Conservation (phyloP, 2,329 filamentous ascomycete genomes). For the Ceratocystis lukuohia region DNA sequence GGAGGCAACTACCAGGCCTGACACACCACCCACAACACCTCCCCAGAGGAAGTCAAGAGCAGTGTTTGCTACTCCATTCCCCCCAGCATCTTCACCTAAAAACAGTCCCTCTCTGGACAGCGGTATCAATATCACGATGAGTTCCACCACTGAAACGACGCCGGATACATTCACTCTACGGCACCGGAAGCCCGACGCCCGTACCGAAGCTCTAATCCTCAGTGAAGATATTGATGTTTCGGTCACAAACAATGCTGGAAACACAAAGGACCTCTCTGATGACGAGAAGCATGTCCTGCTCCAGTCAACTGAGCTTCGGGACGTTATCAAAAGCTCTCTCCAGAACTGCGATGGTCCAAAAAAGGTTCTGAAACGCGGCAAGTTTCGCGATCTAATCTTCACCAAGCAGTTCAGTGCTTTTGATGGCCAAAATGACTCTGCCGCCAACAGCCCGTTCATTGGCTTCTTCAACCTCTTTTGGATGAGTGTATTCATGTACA, state of each 20-base stretch:
- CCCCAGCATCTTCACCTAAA: background rate
- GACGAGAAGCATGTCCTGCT: constrained; percentile 14
- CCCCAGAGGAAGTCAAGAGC: constrained; percentile 9
- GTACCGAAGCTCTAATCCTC: constrained; percentile 17
- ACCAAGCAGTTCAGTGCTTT: constrained; percentile 61
- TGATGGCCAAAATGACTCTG: constrained; percentile 54
- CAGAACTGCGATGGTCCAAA: constrained; percentile 3
- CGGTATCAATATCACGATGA: background rate
- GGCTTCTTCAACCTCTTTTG: constrained; percentile 73
- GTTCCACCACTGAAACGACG: background rate
- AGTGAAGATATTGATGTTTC: constrained; percentile 20
- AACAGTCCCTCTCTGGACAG: no score
- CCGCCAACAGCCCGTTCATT: constrained; percentile 56
- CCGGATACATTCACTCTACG: background rate
- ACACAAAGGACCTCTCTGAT: constrained; percentile 23
- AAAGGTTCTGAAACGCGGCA: constrained; percentile 19
- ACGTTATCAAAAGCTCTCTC: constrained; percentile 11
- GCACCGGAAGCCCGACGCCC: constrained; percentile 7
- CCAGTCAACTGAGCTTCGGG: constrained; percentile 15
- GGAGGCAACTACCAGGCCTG: constrained; percentile 9
- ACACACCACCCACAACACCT: constrained; percentile 13
- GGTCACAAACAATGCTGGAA: constrained; percentile 16
- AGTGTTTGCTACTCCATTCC: constrained; percentile 15
- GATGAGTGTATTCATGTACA: constrained; percentile 53
- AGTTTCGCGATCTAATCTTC: constrained; percentile 47